Evolutionary conservation across 2,329 filamentous ascomycete genomes (phyloP).

Genomic region (Parafenestella ontariensis): DNA sequence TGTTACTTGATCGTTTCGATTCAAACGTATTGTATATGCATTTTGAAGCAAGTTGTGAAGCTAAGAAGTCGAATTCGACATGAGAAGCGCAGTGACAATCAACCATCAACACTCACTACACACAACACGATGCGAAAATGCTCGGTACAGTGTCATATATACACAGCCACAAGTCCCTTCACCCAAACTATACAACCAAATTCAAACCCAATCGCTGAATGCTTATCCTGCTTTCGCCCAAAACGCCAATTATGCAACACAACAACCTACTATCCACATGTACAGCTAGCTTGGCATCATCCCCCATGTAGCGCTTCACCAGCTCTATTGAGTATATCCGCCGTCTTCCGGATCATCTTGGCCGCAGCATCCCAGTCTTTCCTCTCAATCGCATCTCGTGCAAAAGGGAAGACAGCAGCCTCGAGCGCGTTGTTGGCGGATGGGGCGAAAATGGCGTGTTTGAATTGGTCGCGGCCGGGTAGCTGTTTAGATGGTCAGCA

Average conservation of each 20-base stretch:
- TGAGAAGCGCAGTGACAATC: too few relatives aligned
- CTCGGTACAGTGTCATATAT: background rate
- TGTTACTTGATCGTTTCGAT: too few relatives aligned
- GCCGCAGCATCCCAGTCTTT: conserved; percentile 75
- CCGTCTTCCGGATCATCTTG: conserved; percentile 73
- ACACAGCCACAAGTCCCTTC: background rate
- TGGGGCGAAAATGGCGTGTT: conserved; percentile 89
- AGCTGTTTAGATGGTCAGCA: conserved; percentile 53
- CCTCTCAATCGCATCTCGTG: conserved; percentile 78
- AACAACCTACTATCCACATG: background rate
- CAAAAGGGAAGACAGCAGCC: conserved; percentile 75
- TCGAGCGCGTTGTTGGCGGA: conserved; percentile 76
- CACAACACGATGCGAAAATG: too few relatives aligned
- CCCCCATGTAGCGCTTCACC: conserved; percentile 54
- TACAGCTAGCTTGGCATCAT: too few relatives aligned
- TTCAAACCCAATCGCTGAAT: background rate
- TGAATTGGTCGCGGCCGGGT: conserved; percentile 88
- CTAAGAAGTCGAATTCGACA: too few relatives aligned
- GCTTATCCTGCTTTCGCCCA: background rate
- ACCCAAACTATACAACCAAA: background rate
- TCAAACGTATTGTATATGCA: too few relatives aligned
- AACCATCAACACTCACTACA: too few relatives aligned
- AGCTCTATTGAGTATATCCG: conserved; percentile 70
- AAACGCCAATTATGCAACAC: background rate
- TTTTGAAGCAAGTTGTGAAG: too few relatives aligned